A percentile compares a stretch with the other conserved stretches of the same genome.
phyloP scores from a whole-genome alignment of 768 basidiomycete species.

The Suillus decipiens region DNA sequence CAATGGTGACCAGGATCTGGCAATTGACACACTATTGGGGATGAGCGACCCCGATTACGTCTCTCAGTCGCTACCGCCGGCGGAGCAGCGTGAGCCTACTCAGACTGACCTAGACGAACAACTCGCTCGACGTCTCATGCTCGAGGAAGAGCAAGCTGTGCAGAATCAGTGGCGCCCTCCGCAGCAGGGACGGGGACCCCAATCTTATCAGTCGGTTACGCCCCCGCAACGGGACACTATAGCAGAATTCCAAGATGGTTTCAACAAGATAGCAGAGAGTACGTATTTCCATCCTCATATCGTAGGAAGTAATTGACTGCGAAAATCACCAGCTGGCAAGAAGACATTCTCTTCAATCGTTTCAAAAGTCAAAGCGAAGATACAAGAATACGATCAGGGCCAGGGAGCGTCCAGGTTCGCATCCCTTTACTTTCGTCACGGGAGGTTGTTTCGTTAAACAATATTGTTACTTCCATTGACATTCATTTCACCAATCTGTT shows the following conservation, averaged over 20 bases:
- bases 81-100: conserved; percentile 22
- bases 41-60: conserved; percentile 86
- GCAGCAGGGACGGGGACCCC: conserved; percentile 19
- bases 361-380: conserved; percentile 80
- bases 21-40: conserved; percentile 74
- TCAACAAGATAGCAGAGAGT: conserved; percentile 81
- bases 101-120: conserved; percentile 81
- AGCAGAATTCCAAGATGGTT: conserved; percentile 71
- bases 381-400: conserved; percentile 73
- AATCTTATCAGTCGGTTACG: conserved; percentile 27
- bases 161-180: conserved; percentile 21
- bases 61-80: conserved; percentile 29
- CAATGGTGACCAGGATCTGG: conserved; percentile 67
- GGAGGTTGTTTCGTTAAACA: background rate
- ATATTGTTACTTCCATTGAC: background rate
- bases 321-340: conserved; percentile 57
- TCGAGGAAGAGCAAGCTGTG: conserved; percentile 53
- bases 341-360: conserved; percentile 73
- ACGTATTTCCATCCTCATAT: conserved; percentile 26
- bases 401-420: conserved; percentile 21
- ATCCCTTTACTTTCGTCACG: no score
- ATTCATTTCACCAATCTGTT: background rate
- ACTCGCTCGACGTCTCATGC: conserved; percentile 68
- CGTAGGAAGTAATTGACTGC: background rate
- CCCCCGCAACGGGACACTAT: conserved; percentile 51